These are phyloP conservation scores for Septoria petroselini DNA, from an alignment of 2,329 filamentous ascomycete species.

Conservation along the genomic window DNA sequence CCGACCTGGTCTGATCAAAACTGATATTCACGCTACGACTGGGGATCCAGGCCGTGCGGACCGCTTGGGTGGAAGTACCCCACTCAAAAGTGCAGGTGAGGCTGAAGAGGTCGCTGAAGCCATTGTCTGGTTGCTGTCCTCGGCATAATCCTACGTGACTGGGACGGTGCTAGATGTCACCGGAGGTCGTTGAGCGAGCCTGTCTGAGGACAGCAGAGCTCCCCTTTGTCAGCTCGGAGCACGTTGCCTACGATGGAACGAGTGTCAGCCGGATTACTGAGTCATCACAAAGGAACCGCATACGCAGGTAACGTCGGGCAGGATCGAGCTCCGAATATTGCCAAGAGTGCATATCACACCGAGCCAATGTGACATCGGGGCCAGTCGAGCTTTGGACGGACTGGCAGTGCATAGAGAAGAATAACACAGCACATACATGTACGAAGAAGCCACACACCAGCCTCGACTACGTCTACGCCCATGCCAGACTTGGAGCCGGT, in stretches of 20 bases:
- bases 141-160: conserved; percentile 25
- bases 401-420: neutral
- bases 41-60: conserved; percentile 28
- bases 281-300: too few species aligned
- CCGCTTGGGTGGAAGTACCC: conserved; percentile 28
- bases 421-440: neutral
- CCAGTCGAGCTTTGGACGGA: neutral
- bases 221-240: too few species aligned
- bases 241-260: too few species aligned
- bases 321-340: neutral
- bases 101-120: conserved; percentile 33
- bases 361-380: conserved; percentile 6
- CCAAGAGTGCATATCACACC: conserved; percentile 4
- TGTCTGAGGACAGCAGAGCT: neutral
- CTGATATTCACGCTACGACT: conserved; percentile 29
- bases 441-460: too few species aligned
- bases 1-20: conserved; percentile 31
- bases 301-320: conserved; percentile 1
- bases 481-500: too few species aligned
- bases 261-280: too few species aligned
- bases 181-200: conserved; percentile 20
- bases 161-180: conserved; percentile 27
- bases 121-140: conserved; percentile 31
- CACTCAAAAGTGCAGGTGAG: conserved; percentile 28
- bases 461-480: too few species aligned